These are phyloP conservation scores for Leucoagaricus sp. DNA, from an alignment of 1,284 basidiomycete genomes.

Conservation along the genomic window DNA sequence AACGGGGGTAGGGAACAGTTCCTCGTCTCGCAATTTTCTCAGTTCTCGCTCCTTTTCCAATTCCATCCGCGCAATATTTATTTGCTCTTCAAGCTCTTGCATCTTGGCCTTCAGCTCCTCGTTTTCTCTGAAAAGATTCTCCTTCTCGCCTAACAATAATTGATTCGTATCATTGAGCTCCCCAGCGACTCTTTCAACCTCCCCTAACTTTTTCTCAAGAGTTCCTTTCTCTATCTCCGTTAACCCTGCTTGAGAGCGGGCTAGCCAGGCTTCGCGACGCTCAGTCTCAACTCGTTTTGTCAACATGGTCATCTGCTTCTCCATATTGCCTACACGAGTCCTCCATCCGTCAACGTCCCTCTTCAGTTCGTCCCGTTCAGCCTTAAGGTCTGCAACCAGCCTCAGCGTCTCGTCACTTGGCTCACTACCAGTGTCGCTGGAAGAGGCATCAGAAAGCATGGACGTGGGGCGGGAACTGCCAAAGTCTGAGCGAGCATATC, in stretches of 20 bases:
- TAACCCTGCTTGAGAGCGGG: slow-evolving; percentile 61
- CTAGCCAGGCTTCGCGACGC: slow-evolving; percentile 75
- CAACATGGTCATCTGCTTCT: slow-evolving; percentile 59
- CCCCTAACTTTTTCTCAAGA: slow-evolving; percentile 48
- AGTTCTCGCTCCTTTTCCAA: slow-evolving; percentile 23
- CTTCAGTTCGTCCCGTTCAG: slow-evolving; percentile 78
- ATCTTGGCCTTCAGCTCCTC: slow-evolving; percentile 33
- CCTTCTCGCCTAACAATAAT: slow-evolving; percentile 31
- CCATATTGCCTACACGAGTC: slow-evolving; percentile 64
- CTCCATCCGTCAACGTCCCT: slow-evolving; percentile 78
- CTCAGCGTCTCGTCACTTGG: slow-evolving; percentile 74
- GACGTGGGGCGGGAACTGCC: slow-evolving; percentile 53
- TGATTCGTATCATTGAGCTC: slow-evolving; percentile 32
- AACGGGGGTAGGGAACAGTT: slow-evolving; percentile 6
- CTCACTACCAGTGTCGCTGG: slow-evolving; percentile 37
- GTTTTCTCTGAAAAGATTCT: slow-evolving; percentile 46
- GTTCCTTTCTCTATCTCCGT: slow-evolving; percentile 64
- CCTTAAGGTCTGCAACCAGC: slow-evolving; percentile 73
- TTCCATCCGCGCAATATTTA: slow-evolving; percentile 27
- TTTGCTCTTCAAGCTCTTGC: slow-evolving; percentile 30
- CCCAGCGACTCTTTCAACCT: slow-evolving; percentile 34
- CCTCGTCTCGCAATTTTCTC: slow-evolving; percentile 15
- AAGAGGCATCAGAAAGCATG: slow-evolving; percentile 47
- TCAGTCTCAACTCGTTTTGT: slow-evolving; percentile 68
- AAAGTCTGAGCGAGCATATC: slow-evolving; percentile 30